Percentiles rank a stretch among this genome's conserved stretches.
Evolutionary conservation across 257 asterid species (phyloP).

Genomic region (Solanum virginianum): DNA sequence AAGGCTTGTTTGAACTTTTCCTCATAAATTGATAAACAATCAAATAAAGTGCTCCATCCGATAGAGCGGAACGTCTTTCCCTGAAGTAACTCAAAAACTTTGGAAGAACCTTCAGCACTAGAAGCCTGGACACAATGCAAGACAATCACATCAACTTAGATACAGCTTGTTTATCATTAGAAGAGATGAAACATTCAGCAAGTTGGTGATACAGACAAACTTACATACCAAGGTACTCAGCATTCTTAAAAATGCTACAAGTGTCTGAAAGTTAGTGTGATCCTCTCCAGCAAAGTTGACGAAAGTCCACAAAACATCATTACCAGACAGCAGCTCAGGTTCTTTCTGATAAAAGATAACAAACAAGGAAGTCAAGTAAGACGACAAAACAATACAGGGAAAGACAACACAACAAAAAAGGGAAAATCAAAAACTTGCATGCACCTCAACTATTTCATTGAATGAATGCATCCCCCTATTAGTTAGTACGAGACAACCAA

Average conservation of each 20-base stretch:
- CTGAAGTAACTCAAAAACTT: conserved; percentile 85
- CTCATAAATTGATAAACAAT: conserved; percentile 74
- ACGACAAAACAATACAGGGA: not conserved
- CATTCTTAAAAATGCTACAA: conserved; percentile 90
- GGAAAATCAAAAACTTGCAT: not conserved
- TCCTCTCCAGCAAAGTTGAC: conserved; percentile 97
- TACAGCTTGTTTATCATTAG: not conserved
- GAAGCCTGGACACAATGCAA: conserved; percentile 57
- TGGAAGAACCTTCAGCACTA: conserved; percentile 76
- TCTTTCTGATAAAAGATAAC: conserved; percentile 49
- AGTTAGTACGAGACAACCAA: not conserved
- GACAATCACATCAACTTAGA: conserved; percentile 14
- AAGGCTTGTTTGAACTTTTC: conserved; percentile 75
- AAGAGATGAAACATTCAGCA: not conserved
- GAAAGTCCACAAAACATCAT: conserved; percentile 93
- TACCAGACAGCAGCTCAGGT: conserved; percentile 82
- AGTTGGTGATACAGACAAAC: not conserved
- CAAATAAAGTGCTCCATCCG: conserved; percentile 89
- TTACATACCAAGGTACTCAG: conserved; percentile 80
- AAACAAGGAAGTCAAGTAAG: not conserved
- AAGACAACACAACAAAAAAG: not conserved
- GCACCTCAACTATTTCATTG: not conserved
- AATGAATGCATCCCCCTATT: not conserved
- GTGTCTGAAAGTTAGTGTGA: conserved; percentile 79
- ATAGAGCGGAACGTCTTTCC: conserved; percentile 77